These are phyloP conservation scores for Stemphylium beticola DNA, from an alignment of 2,329 filamentous ascomycete species.

Conservation along the genomic window DNA sequence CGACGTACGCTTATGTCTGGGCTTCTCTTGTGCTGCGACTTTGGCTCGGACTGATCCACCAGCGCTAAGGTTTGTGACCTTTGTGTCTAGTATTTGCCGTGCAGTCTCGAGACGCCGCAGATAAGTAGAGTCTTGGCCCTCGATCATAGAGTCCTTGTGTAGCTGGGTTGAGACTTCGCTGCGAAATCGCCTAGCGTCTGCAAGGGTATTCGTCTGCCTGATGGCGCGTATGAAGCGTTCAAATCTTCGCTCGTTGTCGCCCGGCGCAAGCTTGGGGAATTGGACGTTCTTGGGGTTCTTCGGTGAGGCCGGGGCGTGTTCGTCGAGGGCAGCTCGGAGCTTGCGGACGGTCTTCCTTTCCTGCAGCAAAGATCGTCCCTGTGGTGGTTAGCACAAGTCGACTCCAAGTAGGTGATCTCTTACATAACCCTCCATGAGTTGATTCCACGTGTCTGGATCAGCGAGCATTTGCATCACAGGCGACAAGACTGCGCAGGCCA, in stretches of 20 bases:
- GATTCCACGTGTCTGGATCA: slow-evolving; percentile 97
- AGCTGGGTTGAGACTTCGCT: slow-evolving; percentile 92
- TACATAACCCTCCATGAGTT: slow-evolving; percentile 85
- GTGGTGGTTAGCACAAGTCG: slow-evolving; percentile 17
- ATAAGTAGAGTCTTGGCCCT: slow-evolving; percentile 84
- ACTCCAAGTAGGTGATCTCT: slow-evolving; percentile 22
- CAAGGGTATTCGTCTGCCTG: slow-evolving; percentile 85
- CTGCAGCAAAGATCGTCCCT: slow-evolving; percentile 84
- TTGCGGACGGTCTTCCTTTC: slow-evolving; percentile 94
- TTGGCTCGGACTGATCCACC: slow-evolving; percentile 60
- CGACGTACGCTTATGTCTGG: slow-evolving; percentile 51
- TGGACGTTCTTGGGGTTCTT: slow-evolving; percentile 68
- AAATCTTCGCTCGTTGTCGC: slow-evolving; percentile 89
- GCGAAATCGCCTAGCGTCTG: slow-evolving; percentile 88
- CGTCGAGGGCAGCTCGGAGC: slow-evolving; percentile 86
- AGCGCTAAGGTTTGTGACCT: slow-evolving; percentile 79
- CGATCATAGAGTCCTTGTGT: slow-evolving; percentile 79
- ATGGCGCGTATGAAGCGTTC: slow-evolving; percentile 93
- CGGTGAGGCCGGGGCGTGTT: slow-evolving; percentile 85
- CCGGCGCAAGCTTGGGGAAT: slow-evolving; percentile 79
- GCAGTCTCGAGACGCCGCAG: slow-evolving; percentile 89
- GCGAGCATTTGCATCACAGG: slow-evolving; percentile 80
- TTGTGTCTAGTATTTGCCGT: slow-evolving; percentile 87
- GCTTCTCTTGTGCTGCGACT: slow-evolving; percentile 48
- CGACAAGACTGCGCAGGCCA: slow-evolving; percentile 88